These are phyloP conservation scores for Podaxis sp. DNA, from an alignment of 768 basidiomycete genomes.

Conservation along the genomic window DNA sequence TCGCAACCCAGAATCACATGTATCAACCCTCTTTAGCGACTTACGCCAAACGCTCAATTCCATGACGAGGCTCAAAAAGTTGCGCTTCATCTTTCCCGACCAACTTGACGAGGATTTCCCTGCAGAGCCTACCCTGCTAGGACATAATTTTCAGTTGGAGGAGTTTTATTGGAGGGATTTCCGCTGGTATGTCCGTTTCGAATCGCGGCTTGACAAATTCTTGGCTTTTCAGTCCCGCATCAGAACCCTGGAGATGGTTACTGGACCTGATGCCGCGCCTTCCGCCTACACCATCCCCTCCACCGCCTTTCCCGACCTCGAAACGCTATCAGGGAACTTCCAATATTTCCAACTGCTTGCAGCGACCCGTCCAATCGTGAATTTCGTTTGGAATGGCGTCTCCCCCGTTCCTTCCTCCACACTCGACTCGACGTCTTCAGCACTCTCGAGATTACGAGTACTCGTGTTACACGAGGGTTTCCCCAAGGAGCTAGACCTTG, in stretches of 20 bases:
- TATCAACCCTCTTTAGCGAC: neutral
- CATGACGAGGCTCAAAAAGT: slow-evolving; percentile 1
- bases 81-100: neutral
- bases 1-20: neutral
- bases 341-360: neutral
- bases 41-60: neutral
- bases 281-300: neutral
- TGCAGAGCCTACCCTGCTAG: neutral
- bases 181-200: slow-evolving; percentile 6
- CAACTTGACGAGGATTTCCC: slow-evolving; percentile 1
- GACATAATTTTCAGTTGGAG: neutral
- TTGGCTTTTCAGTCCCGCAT: neutral
- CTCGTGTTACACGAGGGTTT: slow-evolving; percentile 9
- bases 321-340: slow-evolving; percentile 8
- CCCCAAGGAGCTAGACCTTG: neutral
- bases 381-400: slow-evolving; percentile 1
- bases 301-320: slow-evolving; percentile 4
- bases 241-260: slow-evolving; percentile 1
- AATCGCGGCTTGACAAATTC: neutral
- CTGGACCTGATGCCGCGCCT: neutral
- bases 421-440: neutral
- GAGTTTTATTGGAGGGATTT: slow-evolving; percentile 8
- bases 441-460: slow-evolving; percentile 3
- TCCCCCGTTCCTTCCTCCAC: neutral
- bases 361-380: neutral